Base-by-base conservation (phyloP, 805 yeast species). In the Wickerhamiella allomyrinae region DNA sequence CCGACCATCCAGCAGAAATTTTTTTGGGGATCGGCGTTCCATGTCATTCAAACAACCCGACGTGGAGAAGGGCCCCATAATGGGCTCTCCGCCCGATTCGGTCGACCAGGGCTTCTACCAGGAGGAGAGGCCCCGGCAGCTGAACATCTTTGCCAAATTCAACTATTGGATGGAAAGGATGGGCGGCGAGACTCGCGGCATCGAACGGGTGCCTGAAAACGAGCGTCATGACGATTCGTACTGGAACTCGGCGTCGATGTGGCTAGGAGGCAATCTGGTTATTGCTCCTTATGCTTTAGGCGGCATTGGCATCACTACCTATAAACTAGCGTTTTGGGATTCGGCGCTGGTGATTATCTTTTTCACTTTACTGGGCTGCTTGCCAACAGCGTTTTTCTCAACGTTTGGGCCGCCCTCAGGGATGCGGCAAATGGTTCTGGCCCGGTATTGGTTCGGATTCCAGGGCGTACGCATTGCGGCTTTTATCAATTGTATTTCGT, bases 251-350 rank as follows among this genome's bases (percentile, higher is more conserved):
- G 84, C 85, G 36, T 68, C 87, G 39, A 81, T 86, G 89, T 86
- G 95, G 94, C 70, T 80, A 53, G 79, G 93, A 7, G 93, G 94
- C 29, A 85, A 86, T 62, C 68, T 83, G 71, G 94, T 83, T 43
- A 73, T 86, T 55, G 85, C 95, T 17, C 74, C 95, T 14, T 76
- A 73, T 53, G 68, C 94, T 7, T 65, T 84, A 39, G 95, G 96
- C 59, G 79, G 73, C 48, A 59, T 79, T 34, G 82, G 83, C 24
- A 66, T 76, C 37, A 66, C 79, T 45, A 69, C 74, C 20, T 84
- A 74, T 54, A 77, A 69, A 10, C 65, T 87, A 48, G 73, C 76
- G 40, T 82, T 87, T 61, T 80, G 86, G 73, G 80, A 79, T 53
- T 65, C 80, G 15, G 71, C 75, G 21, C 65, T 80, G 41, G 58